phyloP scores from a whole-genome alignment of 495 filamentous ascomycete species.

The Astrocystis sublimbata region DNA sequence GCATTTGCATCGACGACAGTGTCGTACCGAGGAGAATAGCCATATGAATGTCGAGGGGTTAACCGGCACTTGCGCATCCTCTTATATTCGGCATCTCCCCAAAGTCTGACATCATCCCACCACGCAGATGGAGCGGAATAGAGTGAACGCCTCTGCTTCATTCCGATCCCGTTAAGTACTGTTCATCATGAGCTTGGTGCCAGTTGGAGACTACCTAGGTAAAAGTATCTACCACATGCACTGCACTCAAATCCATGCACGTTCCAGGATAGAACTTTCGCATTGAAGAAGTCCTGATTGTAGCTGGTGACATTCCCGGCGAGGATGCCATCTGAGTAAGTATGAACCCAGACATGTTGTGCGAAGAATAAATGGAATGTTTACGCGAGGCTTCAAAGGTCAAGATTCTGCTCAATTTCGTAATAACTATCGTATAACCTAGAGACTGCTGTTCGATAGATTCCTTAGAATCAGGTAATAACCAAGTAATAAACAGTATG shows the following conservation, averaged over 20 bases:
- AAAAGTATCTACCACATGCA: too few relatives aligned
- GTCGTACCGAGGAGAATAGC: conserved; percentile 35
- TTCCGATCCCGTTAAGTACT: not conserved
- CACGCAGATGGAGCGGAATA: not conserved
- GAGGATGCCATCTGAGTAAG: too few relatives aligned
- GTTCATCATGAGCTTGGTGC: not conserved
- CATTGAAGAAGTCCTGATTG: not conserved
- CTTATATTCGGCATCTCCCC: not conserved
- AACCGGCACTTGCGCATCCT: conserved; percentile 33
- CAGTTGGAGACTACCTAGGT: not conserved
- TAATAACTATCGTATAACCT: too few relatives aligned
- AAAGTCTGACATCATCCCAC: not conserved
- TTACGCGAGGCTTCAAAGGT: too few relatives aligned
- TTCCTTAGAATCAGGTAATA: too few relatives aligned
- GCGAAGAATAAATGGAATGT: too few relatives aligned
- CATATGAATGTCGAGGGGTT: conserved; percentile 35
- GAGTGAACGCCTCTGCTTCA: not conserved
- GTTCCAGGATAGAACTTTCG: not conserved
- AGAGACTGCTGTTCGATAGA: too few relatives aligned
- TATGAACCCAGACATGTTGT: too few relatives aligned
- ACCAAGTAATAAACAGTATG: too few relatives aligned
- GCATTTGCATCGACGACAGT: conserved; percentile 24
- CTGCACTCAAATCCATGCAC: not conserved
- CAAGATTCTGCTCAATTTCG: too few relatives aligned
- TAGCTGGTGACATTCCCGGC: too few relatives aligned